Evolutionary conservation across 1,284 basidiomycete species (phyloP).

Genomic region (Pholiota adiposa): DNA sequence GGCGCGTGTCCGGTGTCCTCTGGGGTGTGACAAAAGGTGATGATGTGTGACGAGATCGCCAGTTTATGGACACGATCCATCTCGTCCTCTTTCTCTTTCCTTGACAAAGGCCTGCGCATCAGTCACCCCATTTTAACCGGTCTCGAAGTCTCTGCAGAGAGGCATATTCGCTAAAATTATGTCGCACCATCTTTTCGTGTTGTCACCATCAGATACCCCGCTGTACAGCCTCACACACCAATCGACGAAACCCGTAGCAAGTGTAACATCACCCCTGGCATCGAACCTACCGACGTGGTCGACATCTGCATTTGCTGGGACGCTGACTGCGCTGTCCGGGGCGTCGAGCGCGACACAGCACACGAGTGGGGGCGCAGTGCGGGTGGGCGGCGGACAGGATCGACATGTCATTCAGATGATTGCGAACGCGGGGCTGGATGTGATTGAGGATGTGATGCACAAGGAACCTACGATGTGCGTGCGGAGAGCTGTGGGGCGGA

Average conservation of each 20-base stretch:
- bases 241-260: constrained; percentile 70
- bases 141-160: neutral
- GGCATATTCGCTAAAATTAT: constrained; percentile 39
- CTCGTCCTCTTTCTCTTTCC: neutral
- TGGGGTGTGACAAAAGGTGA: neutral
- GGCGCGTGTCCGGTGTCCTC: constrained; percentile 3
- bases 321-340: constrained; percentile 82
- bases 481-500: constrained; percentile 10
- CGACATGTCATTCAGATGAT: constrained; percentile 97
- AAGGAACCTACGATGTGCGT: constrained; percentile 85
- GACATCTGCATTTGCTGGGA: constrained; percentile 84
- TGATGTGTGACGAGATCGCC: neutral
- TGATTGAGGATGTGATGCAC: constrained; percentile 89
- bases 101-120: neutral
- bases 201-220: constrained; percentile 83
- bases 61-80: constrained; percentile 2
- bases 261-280: constrained; percentile 65
- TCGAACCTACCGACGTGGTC: constrained; percentile 86
- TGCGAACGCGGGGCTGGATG: constrained; percentile 91
- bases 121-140: neutral
- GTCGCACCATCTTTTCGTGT: constrained; percentile 83
- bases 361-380: constrained; percentile 60
- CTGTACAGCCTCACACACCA: constrained; percentile 81
- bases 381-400: constrained; percentile 77
- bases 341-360: constrained; percentile 76